phyloP scores from a whole-genome alignment of 1,284 basidiomycete species.

The Schizophyllum commune region DNA sequence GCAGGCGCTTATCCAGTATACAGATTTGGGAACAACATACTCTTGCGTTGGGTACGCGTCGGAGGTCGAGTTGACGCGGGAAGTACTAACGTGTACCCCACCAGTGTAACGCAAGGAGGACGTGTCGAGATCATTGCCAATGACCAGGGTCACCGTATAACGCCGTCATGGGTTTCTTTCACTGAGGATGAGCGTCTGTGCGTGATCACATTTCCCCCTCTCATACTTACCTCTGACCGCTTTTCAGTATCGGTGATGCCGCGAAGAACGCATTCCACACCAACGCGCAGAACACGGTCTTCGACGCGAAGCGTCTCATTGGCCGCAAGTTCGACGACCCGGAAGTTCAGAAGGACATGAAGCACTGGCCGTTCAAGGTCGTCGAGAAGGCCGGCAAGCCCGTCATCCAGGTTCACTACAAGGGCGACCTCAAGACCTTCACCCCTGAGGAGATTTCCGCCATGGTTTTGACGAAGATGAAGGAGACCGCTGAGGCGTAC shows the following conservation, averaged over 20 bases:
- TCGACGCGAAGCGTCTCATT: constrained; percentile 97
- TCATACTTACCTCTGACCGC: background rate
- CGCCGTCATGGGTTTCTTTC: constrained; percentile 92
- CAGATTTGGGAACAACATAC: constrained; percentile 78
- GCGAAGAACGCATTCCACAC: constrained; percentile 77
- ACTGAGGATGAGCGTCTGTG: constrained; percentile 87
- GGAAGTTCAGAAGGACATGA: constrained; percentile 76
- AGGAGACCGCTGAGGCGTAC: constrained; percentile 98
- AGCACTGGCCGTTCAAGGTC: constrained; percentile 87
- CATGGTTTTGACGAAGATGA: constrained; percentile 97
- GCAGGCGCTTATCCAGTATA: constrained; percentile 14
- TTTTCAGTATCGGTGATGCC: constrained; percentile 60
- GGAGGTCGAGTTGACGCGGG: background rate
- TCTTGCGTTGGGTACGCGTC: constrained; percentile 65
- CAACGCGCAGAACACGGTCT: constrained; percentile 93
- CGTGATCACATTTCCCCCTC: constrained; percentile 18
- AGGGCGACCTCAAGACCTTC: constrained; percentile 47
- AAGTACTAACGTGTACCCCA: constrained; percentile 4
- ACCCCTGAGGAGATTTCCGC: constrained; percentile 85
- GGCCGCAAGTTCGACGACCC: constrained; percentile 79
- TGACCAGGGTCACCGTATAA: constrained; percentile 96
- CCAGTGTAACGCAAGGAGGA: constrained; percentile 85
- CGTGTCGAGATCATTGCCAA: constrained; percentile 96
- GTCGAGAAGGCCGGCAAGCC: constrained; percentile 82
- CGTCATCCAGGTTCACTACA: constrained; percentile 78